These are phyloP conservation scores for Aciculosporium take DNA, from an alignment of 2,329 filamentous ascomycete species.

Conservation along the genomic window DNA sequence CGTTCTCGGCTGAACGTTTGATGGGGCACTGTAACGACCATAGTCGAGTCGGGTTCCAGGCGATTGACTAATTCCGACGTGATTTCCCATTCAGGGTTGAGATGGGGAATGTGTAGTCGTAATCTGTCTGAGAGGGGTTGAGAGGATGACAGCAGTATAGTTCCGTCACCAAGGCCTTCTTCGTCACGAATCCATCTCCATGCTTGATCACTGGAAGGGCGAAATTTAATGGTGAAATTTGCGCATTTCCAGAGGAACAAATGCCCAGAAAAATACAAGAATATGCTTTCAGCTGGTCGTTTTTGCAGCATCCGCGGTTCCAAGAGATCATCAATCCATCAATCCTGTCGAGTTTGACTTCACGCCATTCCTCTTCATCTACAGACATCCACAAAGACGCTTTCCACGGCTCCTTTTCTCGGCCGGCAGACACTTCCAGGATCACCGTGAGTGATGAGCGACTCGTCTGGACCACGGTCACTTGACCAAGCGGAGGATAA, in stretches of 20 bases:
- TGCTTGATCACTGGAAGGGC: conserved; percentile 30
- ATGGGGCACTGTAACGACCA: conserved; percentile 52
- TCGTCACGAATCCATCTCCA: conserved; percentile 63
- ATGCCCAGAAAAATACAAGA: conserved; percentile 39
- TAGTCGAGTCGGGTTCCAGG: conserved; percentile 53
- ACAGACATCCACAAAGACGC: conserved; percentile 57
- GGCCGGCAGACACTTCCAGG: conserved; percentile 47
- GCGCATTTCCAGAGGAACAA: conserved; percentile 34
- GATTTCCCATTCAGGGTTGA: conserved; percentile 43
- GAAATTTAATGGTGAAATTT: conserved; percentile 60
- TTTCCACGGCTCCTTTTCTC: conserved; percentile 49
- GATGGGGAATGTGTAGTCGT: conserved; percentile 38
- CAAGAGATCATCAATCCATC: conserved; percentile 10
- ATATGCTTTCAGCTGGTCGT: conserved; percentile 11
- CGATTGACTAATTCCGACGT: conserved; percentile 47
- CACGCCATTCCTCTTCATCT: conserved; percentile 40
- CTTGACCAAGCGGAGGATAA: conserved; percentile 62
- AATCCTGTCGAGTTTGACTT: conserved; percentile 30
- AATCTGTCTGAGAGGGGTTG: conserved; percentile 26
- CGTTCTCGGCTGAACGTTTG: conserved; percentile 38
- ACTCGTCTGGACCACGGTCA: conserved; percentile 41
- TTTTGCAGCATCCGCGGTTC: conserved; percentile 38
- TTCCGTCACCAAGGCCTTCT: conserved; percentile 47
- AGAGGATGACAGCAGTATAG: conserved; percentile 33
- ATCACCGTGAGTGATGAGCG: conserved; percentile 51